Evolutionary conservation across 768 basidiomycete genomes (phyloP).

Genomic region (Pholiota microspora): DNA sequence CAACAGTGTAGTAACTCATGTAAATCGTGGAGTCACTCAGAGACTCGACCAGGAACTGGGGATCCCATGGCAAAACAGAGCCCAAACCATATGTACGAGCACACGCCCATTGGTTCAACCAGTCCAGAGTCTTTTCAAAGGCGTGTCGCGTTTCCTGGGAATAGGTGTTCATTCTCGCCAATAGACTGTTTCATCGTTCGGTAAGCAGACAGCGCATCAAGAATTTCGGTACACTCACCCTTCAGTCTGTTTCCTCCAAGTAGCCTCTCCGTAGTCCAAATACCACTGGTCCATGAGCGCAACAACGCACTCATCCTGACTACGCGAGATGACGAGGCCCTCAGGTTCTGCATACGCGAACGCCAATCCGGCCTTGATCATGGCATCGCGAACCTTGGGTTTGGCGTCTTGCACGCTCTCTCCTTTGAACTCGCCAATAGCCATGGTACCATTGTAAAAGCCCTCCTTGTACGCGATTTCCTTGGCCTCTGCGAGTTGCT

Average conservation of each 20-base stretch:
- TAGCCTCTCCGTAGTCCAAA: constrained; percentile 89
- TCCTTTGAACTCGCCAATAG: constrained; percentile 90
- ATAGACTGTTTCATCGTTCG: constrained; percentile 44
- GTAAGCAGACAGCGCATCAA: constrained; percentile 66
- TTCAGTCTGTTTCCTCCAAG: constrained; percentile 89
- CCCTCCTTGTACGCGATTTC: constrained; percentile 98
- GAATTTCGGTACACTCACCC: constrained; percentile 81
- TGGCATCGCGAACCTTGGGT: constrained; percentile 75
- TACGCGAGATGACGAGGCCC: constrained; percentile 82
- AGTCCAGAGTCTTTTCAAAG: constrained; percentile 88
- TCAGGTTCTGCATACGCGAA: constrained; percentile 97
- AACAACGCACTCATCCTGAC: constrained; percentile 96
- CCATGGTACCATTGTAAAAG: constrained; percentile 93
- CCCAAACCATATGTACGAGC: constrained; percentile 97
- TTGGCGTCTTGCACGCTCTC: constrained; percentile 90
- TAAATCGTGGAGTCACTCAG: constrained; percentile 98
- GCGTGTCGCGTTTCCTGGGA: constrained; percentile 87
- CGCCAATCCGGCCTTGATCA: constrained; percentile 77
- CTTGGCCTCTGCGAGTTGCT: constrained; percentile 94
- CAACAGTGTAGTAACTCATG: constrained; percentile 96
- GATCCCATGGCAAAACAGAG: constrained; percentile 95
- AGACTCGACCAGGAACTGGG: constrained; percentile 93
- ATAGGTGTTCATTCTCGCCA: constrained; percentile 89
- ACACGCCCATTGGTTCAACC: constrained; percentile 99
- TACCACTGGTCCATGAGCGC: constrained; percentile 99